Evolutionary conservation across 176 grass and related monocot species (phyloP).

Genomic region (Puya raimondii): DNA sequence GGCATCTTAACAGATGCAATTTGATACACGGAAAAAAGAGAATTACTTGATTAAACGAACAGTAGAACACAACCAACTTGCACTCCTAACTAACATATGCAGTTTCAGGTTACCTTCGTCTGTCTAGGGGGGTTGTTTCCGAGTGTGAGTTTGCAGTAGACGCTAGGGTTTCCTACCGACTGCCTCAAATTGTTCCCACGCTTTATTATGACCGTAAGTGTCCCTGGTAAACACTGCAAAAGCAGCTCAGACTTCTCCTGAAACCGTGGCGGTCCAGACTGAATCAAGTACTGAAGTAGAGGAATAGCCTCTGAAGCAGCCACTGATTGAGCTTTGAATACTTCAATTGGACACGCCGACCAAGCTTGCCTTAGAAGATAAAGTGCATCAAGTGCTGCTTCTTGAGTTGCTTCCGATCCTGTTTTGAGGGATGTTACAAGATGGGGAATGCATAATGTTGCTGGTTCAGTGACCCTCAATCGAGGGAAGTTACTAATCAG

Average conservation of each 20-base stretch:
- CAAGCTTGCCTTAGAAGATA: constrained; percentile 98
- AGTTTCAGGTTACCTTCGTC: constrained; percentile 64
- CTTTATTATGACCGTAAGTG: constrained; percentile 95
- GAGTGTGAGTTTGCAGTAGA: constrained; percentile 96
- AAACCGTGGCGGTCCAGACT: constrained; percentile 93
- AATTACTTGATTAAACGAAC: too few relatives aligned
- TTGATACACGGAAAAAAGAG: too few relatives aligned
- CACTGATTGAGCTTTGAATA: constrained; percentile 97
- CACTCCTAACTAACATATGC: not conserved
- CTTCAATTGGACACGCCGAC: constrained; percentile 81
- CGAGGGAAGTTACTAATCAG: constrained; percentile 95
- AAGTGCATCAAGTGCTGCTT: constrained; percentile 91
- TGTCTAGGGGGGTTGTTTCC: constrained; percentile 80
- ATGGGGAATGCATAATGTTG: constrained; percentile 88
- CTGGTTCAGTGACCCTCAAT: constrained; percentile 88
- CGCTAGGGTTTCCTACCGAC: constrained; percentile 95
- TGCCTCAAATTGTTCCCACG: constrained; percentile 87
- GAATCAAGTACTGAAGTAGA: constrained; percentile 96
- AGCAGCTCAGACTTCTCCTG: constrained; percentile 95
- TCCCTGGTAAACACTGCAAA: constrained; percentile 93
- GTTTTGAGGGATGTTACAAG: constrained; percentile 95
- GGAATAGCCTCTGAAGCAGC: constrained; percentile 96
- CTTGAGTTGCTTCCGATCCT: constrained; percentile 91
- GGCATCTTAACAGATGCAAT: too few relatives aligned
- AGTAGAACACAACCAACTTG: constrained; percentile 20